Percentiles rank a stretch among this genome's conserved stretches.
phyloP scores from a whole-genome alignment of 805 yeast genomes.

The Lachancea sp. region DNA sequence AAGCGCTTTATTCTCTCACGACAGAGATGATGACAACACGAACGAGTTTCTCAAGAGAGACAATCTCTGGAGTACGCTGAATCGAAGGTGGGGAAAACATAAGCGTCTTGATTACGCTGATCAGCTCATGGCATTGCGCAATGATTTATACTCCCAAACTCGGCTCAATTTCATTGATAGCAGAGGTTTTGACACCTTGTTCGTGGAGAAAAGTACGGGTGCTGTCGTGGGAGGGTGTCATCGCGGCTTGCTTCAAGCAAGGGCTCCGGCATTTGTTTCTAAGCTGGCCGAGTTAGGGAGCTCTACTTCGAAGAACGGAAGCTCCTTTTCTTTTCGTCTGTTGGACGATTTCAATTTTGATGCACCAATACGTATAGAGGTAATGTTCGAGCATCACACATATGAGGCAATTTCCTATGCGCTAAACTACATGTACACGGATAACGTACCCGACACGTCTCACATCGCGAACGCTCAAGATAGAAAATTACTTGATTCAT shows the following conservation, averaged over 20 bases:
- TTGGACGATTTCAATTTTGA: background rate
- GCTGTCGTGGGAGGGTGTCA: slow-evolving; percentile 17
- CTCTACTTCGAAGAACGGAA: slow-evolving; percentile 8
- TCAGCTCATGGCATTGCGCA: background rate
- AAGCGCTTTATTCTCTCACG: background rate
- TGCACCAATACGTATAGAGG: slow-evolving; percentile 1
- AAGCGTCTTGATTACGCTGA: background rate
- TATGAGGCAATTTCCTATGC: slow-evolving; percentile 8
- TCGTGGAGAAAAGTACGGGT: slow-evolving; percentile 11
- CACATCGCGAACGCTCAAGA: background rate
- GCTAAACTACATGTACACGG: slow-evolving; percentile 24
- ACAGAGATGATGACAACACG: background rate
- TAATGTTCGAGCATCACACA: background rate
- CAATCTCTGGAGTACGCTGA: background rate
- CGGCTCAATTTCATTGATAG: background rate
- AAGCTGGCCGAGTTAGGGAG: slow-evolving; percentile 3
- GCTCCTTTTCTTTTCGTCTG: background rate
- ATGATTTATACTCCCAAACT: no score
- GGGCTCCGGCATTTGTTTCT: slow-evolving; percentile 13
- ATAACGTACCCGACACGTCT: slow-evolving; percentile 13
- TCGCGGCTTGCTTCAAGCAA: slow-evolving; percentile 14
- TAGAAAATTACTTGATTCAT: background rate
- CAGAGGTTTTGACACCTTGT: slow-evolving; percentile 13
- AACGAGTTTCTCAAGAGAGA: background rate
- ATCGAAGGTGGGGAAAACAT: background rate